Evolutionary conservation across 2,329 filamentous ascomycete species (phyloP).

Genomic region (Colletotrichum neosansevieriae): DNA sequence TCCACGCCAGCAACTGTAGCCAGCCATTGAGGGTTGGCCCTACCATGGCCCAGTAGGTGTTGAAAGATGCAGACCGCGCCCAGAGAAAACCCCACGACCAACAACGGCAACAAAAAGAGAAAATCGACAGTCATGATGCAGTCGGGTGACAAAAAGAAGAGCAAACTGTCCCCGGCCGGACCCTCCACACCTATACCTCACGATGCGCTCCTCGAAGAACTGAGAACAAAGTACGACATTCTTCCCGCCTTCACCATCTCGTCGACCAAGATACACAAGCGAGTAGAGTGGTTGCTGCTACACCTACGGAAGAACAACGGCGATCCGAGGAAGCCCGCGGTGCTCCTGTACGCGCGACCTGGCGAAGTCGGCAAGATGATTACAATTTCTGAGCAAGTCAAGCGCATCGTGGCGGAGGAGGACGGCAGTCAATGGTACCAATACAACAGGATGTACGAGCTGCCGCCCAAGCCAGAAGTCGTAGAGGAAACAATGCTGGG

Average conservation of each 20-base stretch:
- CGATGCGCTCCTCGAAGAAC: constrained; percentile 56
- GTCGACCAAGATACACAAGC: constrained; percentile 70
- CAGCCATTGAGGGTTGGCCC: constrained; percentile 8
- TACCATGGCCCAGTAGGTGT: constrained; percentile 13
- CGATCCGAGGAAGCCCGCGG: constrained; percentile 49
- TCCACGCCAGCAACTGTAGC: background rate
- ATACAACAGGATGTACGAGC: constrained; percentile 68
- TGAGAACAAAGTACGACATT: constrained; percentile 62
- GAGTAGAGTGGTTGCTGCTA: constrained; percentile 58
- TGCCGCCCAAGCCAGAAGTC: constrained; percentile 51
- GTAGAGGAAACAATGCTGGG: constrained; percentile 59
- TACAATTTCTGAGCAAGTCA: constrained; percentile 75
- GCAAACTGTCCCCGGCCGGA: constrained; percentile 27
- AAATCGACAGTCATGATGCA: constrained; percentile 23
- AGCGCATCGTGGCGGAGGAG: constrained; percentile 61
- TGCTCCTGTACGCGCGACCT: constrained; percentile 65
- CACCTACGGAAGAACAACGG: constrained; percentile 53
- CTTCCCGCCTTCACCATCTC: constrained; percentile 68
- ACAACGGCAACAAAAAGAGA: constrained; percentile 30
- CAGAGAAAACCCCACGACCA: background rate
- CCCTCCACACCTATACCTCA: constrained; percentile 51
- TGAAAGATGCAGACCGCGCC: constrained; percentile 14
- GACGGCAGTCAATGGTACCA: constrained; percentile 59
- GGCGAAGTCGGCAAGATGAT: constrained; percentile 73
- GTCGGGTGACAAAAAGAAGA: constrained; percentile 32